phyloP scores from a whole-genome alignment of 1,284 basidiomycete genomes.

The Rhizoctonia solani region DNA sequence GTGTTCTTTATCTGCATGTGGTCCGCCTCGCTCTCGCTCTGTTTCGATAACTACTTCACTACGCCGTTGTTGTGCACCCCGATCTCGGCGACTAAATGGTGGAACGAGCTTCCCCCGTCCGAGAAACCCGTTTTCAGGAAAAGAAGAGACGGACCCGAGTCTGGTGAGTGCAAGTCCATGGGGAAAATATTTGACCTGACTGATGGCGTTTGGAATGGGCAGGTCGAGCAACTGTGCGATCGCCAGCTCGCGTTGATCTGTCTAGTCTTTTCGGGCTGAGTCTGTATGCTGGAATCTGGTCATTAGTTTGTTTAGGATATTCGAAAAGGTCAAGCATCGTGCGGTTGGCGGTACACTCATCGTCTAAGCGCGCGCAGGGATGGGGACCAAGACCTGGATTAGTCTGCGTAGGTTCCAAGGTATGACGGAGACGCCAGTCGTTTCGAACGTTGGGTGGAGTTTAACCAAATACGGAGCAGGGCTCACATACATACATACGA shows the following conservation, averaged over 20 bases:
- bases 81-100: constrained; percentile 64
- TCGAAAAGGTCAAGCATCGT: constrained; percentile 79
- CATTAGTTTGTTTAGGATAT: constrained; percentile 84
- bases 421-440: no score
- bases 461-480: no score
- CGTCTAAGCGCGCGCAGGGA: no score
- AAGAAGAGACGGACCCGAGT: not conserved
- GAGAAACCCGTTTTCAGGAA: constrained; percentile 44
- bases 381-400: no score
- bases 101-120: constrained; percentile 61
- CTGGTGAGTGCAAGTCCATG: no score
- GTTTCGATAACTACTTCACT: constrained; percentile 91
- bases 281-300: constrained; percentile 80
- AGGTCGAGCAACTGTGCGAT: constrained; percentile 59
- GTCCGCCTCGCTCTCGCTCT: constrained; percentile 86
- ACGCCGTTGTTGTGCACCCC: constrained; percentile 78
- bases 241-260: constrained; percentile 71
- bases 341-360: not conserved
- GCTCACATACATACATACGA: no score
- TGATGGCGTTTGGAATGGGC: constrained; percentile 46
- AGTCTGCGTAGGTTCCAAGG: no score
- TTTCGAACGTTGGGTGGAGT: no score
- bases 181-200: constrained; percentile 42
- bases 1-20: constrained; percentile 89
- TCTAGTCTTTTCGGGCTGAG: constrained; percentile 74